Evolutionary conservation across 2,329 filamentous ascomycete species (phyloP).

Genomic region (Arthrobotrys conoides): DNA sequence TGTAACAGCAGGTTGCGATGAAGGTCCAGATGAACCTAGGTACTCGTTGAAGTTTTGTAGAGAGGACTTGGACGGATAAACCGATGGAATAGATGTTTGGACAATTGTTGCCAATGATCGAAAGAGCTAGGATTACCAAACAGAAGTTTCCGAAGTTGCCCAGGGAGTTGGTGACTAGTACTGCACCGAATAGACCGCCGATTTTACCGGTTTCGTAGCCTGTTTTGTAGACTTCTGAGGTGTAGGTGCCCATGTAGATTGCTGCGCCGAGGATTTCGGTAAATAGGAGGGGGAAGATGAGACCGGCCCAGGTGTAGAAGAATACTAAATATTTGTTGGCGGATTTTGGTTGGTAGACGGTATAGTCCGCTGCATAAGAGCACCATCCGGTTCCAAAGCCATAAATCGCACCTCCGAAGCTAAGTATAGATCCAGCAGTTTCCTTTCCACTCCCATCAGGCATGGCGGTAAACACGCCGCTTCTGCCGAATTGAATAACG

Average conservation of each 20-base stretch:
- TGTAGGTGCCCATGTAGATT: slow-evolving; percentile 75
- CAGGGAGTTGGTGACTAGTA: slow-evolving; percentile 73
- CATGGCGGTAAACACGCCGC: slow-evolving; percentile 75
- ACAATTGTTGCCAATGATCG: slow-evolving; percentile 79
- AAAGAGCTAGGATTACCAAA: slow-evolving; percentile 76
- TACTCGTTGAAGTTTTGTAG: slow-evolving; percentile 73
- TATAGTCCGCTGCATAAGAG: slow-evolving; percentile 82
- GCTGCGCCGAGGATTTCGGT: slow-evolving; percentile 81
- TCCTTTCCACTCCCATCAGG: slow-evolving; percentile 74
- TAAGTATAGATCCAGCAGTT: slow-evolving; percentile 76
- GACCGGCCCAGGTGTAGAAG: slow-evolving; percentile 77
- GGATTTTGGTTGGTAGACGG: slow-evolving; percentile 79
- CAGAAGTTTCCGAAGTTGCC: slow-evolving; percentile 81
- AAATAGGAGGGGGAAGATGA: slow-evolving; percentile 80
- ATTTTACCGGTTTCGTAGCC: slow-evolving; percentile 74
- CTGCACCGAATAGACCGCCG: slow-evolving; percentile 77
- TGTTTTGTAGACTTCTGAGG: slow-evolving; percentile 71
- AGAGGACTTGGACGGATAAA: slow-evolving; percentile 77
- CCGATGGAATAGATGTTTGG: slow-evolving; percentile 80
- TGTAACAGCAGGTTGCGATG: slow-evolving; percentile 75
- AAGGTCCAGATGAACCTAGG: slow-evolving; percentile 79
- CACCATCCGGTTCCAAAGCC: slow-evolving; percentile 82
- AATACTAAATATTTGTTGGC: slow-evolving; percentile 77
- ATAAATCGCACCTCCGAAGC: slow-evolving; percentile 77
- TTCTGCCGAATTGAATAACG: slow-evolving; percentile 77